Conservation (phyloP, 441 rosid genomes). For the Manihot esculenta region DNA sequence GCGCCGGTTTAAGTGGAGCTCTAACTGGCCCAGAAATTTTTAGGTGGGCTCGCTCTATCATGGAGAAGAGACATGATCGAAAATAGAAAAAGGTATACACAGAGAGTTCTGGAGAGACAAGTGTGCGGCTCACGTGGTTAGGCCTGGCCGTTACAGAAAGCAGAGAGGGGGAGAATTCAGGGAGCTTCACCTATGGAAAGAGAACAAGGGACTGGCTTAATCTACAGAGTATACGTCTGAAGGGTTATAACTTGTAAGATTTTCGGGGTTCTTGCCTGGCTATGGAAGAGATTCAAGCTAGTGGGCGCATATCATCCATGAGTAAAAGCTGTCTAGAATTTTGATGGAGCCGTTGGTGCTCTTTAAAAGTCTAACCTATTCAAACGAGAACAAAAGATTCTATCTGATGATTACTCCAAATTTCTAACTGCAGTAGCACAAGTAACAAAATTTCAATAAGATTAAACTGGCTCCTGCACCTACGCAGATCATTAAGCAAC, state of each 20-base stretch:
- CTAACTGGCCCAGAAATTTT: no score
- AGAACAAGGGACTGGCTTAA: no score
- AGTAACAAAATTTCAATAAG: no score
- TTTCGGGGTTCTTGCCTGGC: not conserved
- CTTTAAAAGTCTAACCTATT: not conserved
- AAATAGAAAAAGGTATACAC: not conserved
- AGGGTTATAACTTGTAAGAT: not conserved
- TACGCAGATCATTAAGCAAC: no score
- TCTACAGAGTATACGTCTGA: not conserved
- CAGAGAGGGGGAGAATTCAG: no score
- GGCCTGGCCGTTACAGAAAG: not conserved
- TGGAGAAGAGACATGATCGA: no score
- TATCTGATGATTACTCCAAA: not conserved
- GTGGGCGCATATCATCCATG: no score
- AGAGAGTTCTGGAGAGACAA: not conserved
- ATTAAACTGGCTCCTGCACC: no score
- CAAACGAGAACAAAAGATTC: not conserved
- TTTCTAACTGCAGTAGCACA: no score
- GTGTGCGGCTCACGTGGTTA: slow-evolving; percentile 4
- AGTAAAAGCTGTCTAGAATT: no score
- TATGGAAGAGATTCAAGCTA: not conserved
- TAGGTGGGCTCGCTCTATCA: no score
- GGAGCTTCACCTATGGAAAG: no score
- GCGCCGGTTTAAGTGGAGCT: not conserved
- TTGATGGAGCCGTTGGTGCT: not conserved